Evolutionary conservation across 352 stramenopile genomes (phyloP), one percentile per base, ranked within the genome.

Genomic region (Phytophthora tentaculata): DNA sequence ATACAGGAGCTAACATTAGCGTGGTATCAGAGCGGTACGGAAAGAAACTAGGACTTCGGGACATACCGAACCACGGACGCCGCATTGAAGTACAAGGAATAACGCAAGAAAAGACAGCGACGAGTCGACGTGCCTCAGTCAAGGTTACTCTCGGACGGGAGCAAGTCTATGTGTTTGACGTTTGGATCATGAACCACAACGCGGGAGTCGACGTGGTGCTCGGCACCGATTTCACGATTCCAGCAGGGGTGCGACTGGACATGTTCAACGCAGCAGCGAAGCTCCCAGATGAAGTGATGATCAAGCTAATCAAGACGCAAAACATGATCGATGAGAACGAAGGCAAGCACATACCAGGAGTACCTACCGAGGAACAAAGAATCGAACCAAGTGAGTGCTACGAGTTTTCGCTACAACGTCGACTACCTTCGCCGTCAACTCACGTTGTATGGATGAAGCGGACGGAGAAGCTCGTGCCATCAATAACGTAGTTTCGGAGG

Each of bases 1-100:
- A 20, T 7, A 45, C 17, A 7, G 14, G 39, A 20, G 16, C 39
- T 8, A 45, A 45, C 39, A 20, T 45, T 14, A 45, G 39, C 8
- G 39, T 45, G 28, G 19, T 22, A 6, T 26, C 43, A 7, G n/a
- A 23, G 1, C 3, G 6, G 6, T 24, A 16, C 1, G 43, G n/a
- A 5, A 49, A 49, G 17, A 24, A 13, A n/a, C 1, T 24, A 0
- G 3, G 9, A 24, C 17, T 49, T 14, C 43, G 43, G 4, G 43
- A 49, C 8, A 14, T 49, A 49, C 8, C 17, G 1, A n/a, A 24
- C 12, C 17, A 49, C 43, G 43, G 19, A 12, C 43, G 43, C 5
- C 19, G n/a, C n/a, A 49, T 65, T n/a, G 39, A 65, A 17, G 37
- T 64, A 12, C 57, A 57, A 52, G 57, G 58, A 16, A 59, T 66